These are phyloP conservation scores for Viola odorata DNA, from an alignment of 345 rosid genomes.

Conservation along the genomic window DNA sequence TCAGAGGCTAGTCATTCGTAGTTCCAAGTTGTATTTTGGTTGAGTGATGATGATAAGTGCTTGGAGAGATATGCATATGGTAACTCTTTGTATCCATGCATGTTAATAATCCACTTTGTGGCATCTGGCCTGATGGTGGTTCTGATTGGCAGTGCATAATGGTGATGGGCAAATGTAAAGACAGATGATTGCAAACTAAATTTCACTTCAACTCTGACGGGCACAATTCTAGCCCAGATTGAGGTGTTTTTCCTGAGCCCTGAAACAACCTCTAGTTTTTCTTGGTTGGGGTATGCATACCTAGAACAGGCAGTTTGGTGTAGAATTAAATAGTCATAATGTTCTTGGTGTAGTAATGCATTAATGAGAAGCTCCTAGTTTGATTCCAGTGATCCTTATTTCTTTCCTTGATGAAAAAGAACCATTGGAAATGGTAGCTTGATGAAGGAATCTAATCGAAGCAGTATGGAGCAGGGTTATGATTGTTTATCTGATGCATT, in stretches of 20 bases:
- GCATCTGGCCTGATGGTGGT: conserved; percentile 31
- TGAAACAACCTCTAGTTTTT: conserved; percentile 11
- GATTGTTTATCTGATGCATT: no score
- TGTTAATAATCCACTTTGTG: conserved; percentile 17
- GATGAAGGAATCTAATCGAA: no score
- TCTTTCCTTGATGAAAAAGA: no score
- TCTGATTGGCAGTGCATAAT: conserved; percentile 32
- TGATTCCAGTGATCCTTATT: no score
- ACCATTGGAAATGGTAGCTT: no score
- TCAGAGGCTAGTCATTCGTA: conserved; percentile 13
- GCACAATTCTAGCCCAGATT: conserved; percentile 11
- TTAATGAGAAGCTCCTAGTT: no score
- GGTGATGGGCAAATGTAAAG: conserved; percentile 26
- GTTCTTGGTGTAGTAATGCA: no score
- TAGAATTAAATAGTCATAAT: no score
- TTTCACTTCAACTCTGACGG: conserved; percentile 12
- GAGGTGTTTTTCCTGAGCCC: conserved; percentile 17
- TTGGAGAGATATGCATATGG: conserved; percentile 17
- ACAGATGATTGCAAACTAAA: conserved; percentile 20
- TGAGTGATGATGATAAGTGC: conserved; percentile 12
- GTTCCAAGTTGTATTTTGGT: conserved; percentile 7
- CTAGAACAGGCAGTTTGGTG: no score
- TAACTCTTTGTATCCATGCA: conserved; percentile 24
- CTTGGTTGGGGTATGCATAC: neutral
- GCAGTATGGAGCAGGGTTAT: no score